A percentile compares a stretch with the other conserved stretches of the same genome.
Evolutionary conservation across 306 rosid genomes (phyloP).

Genomic region (Abrus precatorius): DNA sequence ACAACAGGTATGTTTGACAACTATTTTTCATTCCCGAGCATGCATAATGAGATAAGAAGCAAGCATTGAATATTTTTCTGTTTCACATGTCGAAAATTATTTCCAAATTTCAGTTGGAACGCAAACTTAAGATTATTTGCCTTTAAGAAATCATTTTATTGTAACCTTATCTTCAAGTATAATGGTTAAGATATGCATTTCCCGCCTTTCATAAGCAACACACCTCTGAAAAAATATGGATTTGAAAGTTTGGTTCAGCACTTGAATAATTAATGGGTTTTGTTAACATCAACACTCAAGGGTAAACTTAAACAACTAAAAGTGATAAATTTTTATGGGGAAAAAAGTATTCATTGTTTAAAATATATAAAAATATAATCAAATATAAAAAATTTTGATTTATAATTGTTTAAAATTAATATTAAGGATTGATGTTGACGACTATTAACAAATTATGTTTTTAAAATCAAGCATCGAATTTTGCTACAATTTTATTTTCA

Average conservation of each 20-base stretch:
- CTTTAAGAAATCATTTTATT: background rate
- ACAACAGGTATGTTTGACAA: conserved; percentile 78
- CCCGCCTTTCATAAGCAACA: too few relatives aligned
- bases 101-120: conserved; percentile 19
- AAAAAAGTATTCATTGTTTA: background rate
- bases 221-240: too few relatives aligned
- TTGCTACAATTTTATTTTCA: background rate
- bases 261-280: too few relatives aligned
- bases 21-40: conserved; percentile 9
- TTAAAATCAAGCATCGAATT: background rate
- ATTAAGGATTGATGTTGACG: background rate
- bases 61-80: conserved; percentile 10
- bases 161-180: too few relatives aligned
- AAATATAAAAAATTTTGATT: background rate
- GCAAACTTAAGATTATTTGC: conserved; percentile 8
- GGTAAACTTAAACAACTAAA: too few relatives aligned
- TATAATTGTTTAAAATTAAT: background rate
- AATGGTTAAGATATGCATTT: too few relatives aligned
- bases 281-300: too few relatives aligned
- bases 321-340: background rate
- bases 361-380: background rate
- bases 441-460: background rate
- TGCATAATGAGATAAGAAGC: conserved; percentile 6
- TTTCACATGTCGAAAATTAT: conserved; percentile 11
- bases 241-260: too few relatives aligned